Conservation (phyloP, 1,139 yeast species). For the Candida sp. region DNA sequence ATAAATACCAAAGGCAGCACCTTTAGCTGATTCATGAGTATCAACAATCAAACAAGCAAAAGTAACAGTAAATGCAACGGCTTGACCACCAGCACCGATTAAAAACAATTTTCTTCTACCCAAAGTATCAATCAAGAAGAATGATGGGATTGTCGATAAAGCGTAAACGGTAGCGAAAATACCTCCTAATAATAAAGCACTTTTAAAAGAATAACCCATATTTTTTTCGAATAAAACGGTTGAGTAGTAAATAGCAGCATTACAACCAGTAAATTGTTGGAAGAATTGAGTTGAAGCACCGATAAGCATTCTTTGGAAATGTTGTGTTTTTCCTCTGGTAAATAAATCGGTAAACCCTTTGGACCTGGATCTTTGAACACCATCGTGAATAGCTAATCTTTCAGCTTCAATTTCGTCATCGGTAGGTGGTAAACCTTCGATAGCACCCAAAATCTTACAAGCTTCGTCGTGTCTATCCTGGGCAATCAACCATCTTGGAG, state of each 20-base stretch:
- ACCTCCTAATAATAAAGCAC: constrained; percentile 58
- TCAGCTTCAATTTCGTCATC: constrained; percentile 48
- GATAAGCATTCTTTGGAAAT: constrained; percentile 51
- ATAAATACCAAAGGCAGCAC: constrained; percentile 53
- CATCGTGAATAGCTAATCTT: constrained; percentile 37
- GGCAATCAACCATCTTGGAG: constrained; percentile 72
- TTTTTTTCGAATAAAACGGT: constrained; percentile 55
- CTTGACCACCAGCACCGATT: constrained; percentile 49
- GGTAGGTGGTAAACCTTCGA: constrained; percentile 32
- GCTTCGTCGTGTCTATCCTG: constrained; percentile 53
- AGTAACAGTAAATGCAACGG: constrained; percentile 34
- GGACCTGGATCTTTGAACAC: constrained; percentile 37
- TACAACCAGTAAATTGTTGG: constrained; percentile 64
- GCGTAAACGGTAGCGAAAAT: constrained; percentile 63
- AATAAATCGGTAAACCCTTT: constrained; percentile 48
- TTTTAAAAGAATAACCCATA: constrained; percentile 38
- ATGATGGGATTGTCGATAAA: constrained; percentile 59
- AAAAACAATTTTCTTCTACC: constrained; percentile 64
- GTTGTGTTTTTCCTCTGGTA: constrained; percentile 56
- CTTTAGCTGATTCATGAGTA: constrained; percentile 33
- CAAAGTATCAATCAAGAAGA: constrained; percentile 59
- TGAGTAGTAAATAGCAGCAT: constrained; percentile 66
- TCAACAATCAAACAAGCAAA: constrained; percentile 39
- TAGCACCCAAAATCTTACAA: constrained; percentile 33
- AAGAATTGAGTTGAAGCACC: constrained; percentile 60